These are phyloP conservation scores for Eucalyptus sideroxylon DNA, from an alignment of 345 rosid species.

Conservation along the genomic window DNA sequence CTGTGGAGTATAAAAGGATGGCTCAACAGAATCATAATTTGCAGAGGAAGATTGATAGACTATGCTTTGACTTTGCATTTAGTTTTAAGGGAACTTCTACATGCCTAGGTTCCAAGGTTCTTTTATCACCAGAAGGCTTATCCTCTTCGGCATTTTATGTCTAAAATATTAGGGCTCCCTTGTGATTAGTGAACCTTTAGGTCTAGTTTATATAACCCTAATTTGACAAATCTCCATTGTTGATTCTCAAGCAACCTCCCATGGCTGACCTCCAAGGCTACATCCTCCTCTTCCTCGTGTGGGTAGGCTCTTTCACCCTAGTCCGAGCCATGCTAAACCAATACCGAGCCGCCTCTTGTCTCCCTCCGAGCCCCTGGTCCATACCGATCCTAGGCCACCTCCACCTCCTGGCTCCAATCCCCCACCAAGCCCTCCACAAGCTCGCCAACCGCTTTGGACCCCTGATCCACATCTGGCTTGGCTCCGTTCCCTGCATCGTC, in stretches of 20 bases:
- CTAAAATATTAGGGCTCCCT: neutral
- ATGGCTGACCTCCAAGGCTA: slow-evolving; percentile 19
- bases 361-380: slow-evolving; percentile 38
- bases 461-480: slow-evolving; percentile 37
- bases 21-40: neutral
- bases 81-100: neutral
- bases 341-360: neutral
- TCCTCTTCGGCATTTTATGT: neutral
- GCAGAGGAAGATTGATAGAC: neutral
- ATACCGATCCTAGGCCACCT: slow-evolving; percentile 57
- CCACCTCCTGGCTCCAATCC: slow-evolving; percentile 43
- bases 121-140: neutral
- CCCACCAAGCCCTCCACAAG: slow-evolving; percentile 53
- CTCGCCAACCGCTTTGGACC: slow-evolving; percentile 45
- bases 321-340: slow-evolving; percentile 9
- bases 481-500: slow-evolving; percentile 41
- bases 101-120: neutral
- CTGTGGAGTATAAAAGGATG: neutral
- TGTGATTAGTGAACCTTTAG: neutral
- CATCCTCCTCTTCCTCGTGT: slow-evolving; percentile 14
- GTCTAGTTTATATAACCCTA: neutral
- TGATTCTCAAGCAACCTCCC: neutral
- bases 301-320: slow-evolving; percentile 25
- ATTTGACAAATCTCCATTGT: neutral
- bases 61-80: neutral